These are phyloP conservation scores for Huiozyma sinensis DNA, from an alignment of 805 yeast species.

Conservation along the genomic window DNA sequence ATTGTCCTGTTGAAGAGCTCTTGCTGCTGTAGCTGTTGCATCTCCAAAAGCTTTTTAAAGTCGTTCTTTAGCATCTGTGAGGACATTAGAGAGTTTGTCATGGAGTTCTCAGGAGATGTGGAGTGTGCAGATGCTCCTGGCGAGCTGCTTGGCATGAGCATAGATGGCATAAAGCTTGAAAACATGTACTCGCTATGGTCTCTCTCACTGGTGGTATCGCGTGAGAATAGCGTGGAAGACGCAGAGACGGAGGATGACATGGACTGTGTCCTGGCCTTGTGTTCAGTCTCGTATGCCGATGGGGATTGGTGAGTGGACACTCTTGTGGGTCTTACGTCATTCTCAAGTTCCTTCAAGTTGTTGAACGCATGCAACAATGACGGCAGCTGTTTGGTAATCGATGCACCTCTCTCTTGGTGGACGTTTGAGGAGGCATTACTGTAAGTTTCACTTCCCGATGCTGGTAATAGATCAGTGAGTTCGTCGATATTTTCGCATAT, in stretches of 20 bases:
- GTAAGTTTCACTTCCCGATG: too few species aligned
- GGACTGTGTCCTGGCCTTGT: constrained; percentile 2
- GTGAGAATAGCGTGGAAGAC: background rate
- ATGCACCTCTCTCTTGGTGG: background rate
- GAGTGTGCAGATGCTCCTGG: background rate
- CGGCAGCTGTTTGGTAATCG: constrained; percentile 54
- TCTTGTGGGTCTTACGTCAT: constrained; percentile 32
- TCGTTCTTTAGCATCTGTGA: constrained; percentile 6
- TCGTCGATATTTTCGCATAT: background rate
- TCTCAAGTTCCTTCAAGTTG: constrained; percentile 47
- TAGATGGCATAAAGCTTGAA: background rate
- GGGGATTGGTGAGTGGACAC: background rate
- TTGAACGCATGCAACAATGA: constrained; percentile 55
- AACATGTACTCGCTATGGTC: too few species aligned
- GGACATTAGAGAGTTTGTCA: background rate
- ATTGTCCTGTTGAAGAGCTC: background rate
- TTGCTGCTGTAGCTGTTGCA: background rate
- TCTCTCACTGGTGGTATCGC: background rate
- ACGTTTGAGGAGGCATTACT: too few species aligned
- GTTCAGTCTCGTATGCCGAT: background rate
- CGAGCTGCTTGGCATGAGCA: background rate
- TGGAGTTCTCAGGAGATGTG: background rate
- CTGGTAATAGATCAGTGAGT: too few species aligned
- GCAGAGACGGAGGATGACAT: constrained; percentile 2
- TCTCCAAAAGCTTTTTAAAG: constrained; percentile 1